These are phyloP conservation scores for Colletotrichum sp. DNA, from an alignment of 2,329 filamentous ascomycete species.

Conservation along the genomic window DNA sequence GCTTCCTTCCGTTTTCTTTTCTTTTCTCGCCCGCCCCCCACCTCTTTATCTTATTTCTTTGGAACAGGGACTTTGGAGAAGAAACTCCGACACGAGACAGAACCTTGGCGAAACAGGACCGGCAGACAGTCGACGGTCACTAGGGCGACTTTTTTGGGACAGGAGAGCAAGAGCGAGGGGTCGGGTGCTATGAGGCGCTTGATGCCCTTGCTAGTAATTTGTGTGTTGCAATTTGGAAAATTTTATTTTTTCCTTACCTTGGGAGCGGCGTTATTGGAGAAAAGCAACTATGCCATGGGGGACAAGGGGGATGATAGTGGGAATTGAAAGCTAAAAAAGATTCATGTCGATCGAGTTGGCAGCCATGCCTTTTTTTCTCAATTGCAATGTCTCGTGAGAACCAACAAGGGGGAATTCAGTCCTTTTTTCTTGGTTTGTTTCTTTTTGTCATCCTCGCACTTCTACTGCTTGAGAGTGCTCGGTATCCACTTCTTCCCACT, in stretches of 20 bases:
- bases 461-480: neutral
- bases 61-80: slow-evolving; percentile 9
- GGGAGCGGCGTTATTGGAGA: slow-evolving; percentile 7
- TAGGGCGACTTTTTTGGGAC: neutral
- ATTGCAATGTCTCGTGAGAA: neutral
- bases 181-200: neutral
- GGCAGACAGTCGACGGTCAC: slow-evolving; percentile 8
- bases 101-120: slow-evolving; percentile 15
- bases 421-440: neutral
- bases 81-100: slow-evolving; percentile 17
- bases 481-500: neutral
- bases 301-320: neutral
- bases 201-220: slow-evolving; percentile 3
- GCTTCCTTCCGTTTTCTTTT: neutral
- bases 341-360: neutral
- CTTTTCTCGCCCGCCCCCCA: neutral
- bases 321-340: neutral
- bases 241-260: neutral
- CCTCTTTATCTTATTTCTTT: neutral
- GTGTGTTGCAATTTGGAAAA: slow-evolving; percentile 7
- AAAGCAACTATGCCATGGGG: slow-evolving; percentile 9
- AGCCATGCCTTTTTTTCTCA: neutral
- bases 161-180: neutral
- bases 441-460: neutral
- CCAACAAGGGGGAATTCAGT: neutral